These are phyloP conservation scores for Sambucus nigra DNA, from an alignment of 129 eudicot genomes.

Conservation along the genomic window DNA sequence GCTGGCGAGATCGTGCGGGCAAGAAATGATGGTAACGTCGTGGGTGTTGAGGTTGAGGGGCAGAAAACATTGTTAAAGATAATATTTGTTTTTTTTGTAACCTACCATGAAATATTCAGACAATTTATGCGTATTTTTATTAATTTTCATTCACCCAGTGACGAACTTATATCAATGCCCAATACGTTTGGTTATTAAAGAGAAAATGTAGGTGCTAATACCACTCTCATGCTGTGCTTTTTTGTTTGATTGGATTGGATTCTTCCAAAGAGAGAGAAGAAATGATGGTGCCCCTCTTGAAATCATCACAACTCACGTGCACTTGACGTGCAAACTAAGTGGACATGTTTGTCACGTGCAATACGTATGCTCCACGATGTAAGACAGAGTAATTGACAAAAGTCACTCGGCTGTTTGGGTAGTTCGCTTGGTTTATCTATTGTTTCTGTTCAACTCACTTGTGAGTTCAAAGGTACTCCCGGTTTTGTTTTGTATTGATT, in stretches of 20 bases:
- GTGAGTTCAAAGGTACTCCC: background rate
- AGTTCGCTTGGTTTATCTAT: background rate
- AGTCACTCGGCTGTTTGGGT: background rate
- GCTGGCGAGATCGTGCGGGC: no score
- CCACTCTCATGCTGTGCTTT: background rate
- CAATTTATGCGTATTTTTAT: no score
- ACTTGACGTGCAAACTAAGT: background rate
- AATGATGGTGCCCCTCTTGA: background rate
- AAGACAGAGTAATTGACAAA: background rate
- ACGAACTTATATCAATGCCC: no score
- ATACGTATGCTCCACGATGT: background rate
- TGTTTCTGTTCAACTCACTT: background rate
- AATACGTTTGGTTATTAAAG: no score
- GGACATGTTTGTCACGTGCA: background rate
- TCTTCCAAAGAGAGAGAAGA: background rate
- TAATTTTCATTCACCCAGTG: no score
- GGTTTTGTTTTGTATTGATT: no score
- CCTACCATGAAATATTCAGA: no score
- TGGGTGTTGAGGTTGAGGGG: no score
- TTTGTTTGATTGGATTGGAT: background rate
- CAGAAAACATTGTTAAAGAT: no score
- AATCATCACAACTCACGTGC: background rate
- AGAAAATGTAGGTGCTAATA: no score
- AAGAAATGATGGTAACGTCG: no score
- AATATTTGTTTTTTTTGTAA: no score